Evolutionary conservation across 2,329 filamentous ascomycete species (phyloP).

Genomic region (Cladosporium sphaerospermum): DNA sequence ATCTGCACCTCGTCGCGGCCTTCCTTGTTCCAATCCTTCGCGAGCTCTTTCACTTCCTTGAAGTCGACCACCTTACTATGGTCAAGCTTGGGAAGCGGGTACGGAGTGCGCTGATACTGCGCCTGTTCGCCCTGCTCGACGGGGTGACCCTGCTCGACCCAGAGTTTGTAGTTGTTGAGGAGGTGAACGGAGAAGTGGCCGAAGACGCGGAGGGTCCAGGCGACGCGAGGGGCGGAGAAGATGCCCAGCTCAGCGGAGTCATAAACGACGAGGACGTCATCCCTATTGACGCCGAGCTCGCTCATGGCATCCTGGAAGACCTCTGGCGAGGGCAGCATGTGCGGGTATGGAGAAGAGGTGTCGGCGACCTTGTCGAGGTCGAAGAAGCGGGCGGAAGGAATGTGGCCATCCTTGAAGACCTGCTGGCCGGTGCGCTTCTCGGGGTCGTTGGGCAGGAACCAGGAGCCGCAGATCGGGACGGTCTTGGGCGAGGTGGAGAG

Average conservation of each 20-base stretch:
- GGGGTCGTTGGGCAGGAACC: conserved; percentile 91
- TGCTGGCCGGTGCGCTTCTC: conserved; percentile 68
- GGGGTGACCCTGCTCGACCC: conserved; percentile 76
- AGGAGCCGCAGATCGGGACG: conserved; percentile 83
- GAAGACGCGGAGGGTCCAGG: conserved; percentile 87
- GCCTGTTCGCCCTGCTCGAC: conserved; percentile 70
- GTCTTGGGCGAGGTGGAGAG: conserved; percentile 70
- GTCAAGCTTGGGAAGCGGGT: conserved; percentile 42
- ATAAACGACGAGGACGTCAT: conserved; percentile 91
- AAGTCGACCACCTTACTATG: conserved; percentile 66
- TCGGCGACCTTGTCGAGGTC: conserved; percentile 91
- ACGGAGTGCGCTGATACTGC: conserved; percentile 36
- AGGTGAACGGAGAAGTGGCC: conserved; percentile 84
- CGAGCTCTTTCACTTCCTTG: conserved; percentile 74
- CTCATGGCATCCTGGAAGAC: conserved; percentile 85
- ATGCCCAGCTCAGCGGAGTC: conserved; percentile 87
- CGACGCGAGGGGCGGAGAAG: conserved; percentile 87
- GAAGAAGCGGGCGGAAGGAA: conserved; percentile 90
- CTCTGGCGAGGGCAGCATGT: conserved; percentile 84
- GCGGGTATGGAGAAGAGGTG: conserved; percentile 79
- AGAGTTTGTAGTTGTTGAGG: conserved; percentile 92
- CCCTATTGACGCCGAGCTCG: conserved; percentile 73
- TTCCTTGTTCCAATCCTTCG: conserved; percentile 71
- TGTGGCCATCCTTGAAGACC: conserved; percentile 73
- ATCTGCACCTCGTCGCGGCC: conserved; percentile 79